Conservation (phyloP, 2,329 filamentous ascomycete species). For the Gliomastix tumulicola region DNA sequence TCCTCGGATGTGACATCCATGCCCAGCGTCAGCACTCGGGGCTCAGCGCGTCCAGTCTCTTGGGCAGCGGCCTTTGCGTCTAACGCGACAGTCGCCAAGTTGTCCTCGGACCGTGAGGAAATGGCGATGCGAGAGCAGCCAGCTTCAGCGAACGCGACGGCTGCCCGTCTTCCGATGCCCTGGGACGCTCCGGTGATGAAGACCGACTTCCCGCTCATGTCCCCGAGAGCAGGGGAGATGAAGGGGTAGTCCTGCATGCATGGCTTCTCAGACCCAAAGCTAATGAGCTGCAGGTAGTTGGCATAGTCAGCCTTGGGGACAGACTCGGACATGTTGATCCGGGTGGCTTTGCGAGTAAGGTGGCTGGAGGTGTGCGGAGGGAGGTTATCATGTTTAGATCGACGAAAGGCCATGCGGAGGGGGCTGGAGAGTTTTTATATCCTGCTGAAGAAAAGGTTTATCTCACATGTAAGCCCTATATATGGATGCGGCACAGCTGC, state of each 20-base stretch:
- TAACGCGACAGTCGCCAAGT: constrained; percentile 19
- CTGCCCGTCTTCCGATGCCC: constrained; percentile 45
- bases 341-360: too few relatives aligned
- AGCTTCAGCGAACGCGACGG: constrained; percentile 46
- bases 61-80: constrained; percentile 24
- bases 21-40: constrained; percentile 27
- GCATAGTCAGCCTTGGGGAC: background rate
- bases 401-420: too few relatives aligned
- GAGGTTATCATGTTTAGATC: too few relatives aligned
- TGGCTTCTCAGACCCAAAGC: constrained; percentile 14
- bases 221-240: constrained; percentile 34
- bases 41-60: constrained; percentile 15
- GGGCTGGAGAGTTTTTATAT: too few relatives aligned
- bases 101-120: constrained; percentile 34
- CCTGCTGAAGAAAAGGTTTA: too few relatives aligned
- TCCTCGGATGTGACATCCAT: constrained; percentile 26
- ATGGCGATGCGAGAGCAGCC: constrained; percentile 44
- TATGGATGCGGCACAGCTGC: too few relatives aligned
- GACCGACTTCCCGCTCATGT: constrained; percentile 27
- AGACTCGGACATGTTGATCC: too few relatives aligned
- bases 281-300: background rate
- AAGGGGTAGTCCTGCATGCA: constrained; percentile 31
- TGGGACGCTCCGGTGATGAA: constrained; percentile 50
- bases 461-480: too few relatives aligned
- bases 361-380: too few relatives aligned